Base-by-base conservation (phyloP, 345 rosid genomes). In the Salix caprea region DNA sequence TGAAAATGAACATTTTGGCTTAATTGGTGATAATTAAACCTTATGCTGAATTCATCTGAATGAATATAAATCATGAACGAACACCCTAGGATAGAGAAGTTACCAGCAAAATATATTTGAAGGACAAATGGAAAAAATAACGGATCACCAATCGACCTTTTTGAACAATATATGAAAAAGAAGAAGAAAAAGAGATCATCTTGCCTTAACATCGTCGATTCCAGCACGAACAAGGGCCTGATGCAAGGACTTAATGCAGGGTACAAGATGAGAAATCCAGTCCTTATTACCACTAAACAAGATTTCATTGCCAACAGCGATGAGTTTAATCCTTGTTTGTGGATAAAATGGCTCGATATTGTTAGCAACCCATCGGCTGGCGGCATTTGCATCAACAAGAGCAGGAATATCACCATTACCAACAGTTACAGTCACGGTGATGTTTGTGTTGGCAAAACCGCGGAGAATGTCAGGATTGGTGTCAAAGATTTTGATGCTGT, bases 261-360 rank as follows among this genome's bases (percentile, higher is more conserved):
- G 92, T 13, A 92, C 83, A 14, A 94, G 95, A 81, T 84, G 85
- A 23, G 71, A 19, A 66, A 92, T 82, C 78, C 81, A 78, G 19
- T 76, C 82, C 39, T 73, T 78, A 26, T 81, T 84, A 48, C 82
- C 87, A 21, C 80, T 44, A 26, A 86, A 83, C 36, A 92, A 42
- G 46, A 95, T 82, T 82, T 95, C 99, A 54, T 90, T 95, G 0
- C 99, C 99, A 21, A 95, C 86, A 1, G 85, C 82, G 23, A 95
- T 79, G 50, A 84, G 86, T 60, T 84, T 85, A 65, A 95, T 90
- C 83, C 72, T 87, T 10, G 99, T 95, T 75, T 82, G 85, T 14
- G 94, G 96, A 70, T 92, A 84, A 83, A 71, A 89, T 58, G 97
- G 97, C 12, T 68, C 67, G 2, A 94, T 85, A 34, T 92, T 86